Evolutionary conservation across 75 land plant species (phyloP).

Genomic region (Pinus taeda): DNA sequence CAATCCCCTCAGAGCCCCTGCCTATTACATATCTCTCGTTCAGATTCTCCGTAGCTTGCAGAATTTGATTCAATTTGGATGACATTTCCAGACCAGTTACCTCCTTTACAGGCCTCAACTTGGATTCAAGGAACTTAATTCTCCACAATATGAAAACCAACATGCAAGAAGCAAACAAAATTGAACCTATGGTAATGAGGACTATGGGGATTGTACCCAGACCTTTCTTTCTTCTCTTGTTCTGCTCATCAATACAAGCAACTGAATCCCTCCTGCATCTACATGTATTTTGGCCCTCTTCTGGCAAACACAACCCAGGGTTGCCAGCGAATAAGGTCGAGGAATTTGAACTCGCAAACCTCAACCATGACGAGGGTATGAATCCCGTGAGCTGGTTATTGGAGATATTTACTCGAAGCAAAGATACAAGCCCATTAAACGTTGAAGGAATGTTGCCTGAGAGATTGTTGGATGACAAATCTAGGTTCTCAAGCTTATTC

Average conservation of each 20-base stretch:
- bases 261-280: not conserved
- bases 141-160: not conserved
- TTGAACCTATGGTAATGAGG: not conserved
- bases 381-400: conserved; percentile 58
- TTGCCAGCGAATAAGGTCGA: conserved; percentile 33
- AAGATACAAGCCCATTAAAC: conserved; percentile 26
- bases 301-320: not conserved
- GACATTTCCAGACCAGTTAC: conserved; percentile 19
- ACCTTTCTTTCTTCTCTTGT: not conserved
- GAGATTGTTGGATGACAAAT: conserved; percentile 48
- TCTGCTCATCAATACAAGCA: not conserved
- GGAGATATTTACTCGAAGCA: conserved; percentile 44
- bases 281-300: not conserved
- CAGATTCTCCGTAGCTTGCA: conserved; percentile 53
- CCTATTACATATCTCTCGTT: conserved; percentile 46
- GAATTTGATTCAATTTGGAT: conserved; percentile 28
- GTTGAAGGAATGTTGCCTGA: conserved; percentile 38
- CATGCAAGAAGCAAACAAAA: not conserved
- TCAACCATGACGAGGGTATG: conserved; percentile 42
- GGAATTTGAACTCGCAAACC: conserved; percentile 26
- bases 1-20: conserved; percentile 63
- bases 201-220: not conserved
- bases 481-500: conserved; percentile 25
- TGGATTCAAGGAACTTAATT: not conserved
- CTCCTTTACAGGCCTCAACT: not conserved